Base-by-base conservation (phyloP, 2,329 filamentous ascomycete species). In the Claviceps sp. region DNA sequence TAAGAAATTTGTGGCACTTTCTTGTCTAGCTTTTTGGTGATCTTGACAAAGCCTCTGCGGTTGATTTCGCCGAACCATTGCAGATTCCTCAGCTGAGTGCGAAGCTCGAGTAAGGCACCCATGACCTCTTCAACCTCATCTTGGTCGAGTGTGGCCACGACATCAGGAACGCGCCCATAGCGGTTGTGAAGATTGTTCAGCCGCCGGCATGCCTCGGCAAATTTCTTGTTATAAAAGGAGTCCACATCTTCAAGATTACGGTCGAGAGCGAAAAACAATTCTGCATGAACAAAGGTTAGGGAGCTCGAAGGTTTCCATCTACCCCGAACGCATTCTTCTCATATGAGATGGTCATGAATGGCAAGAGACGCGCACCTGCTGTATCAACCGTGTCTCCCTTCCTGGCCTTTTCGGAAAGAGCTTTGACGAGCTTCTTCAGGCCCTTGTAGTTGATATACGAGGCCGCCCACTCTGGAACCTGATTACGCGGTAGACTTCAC, bases 21-120 rank as follows among this genome's bases (percentile, higher is more conserved):
- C 72, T 98, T 98, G 70, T 98, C 93, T 45, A 96, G 74, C 70
- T 98, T 98, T 74, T 98, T 98, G 49, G 93, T 95, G 67, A 98
- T 98, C 72, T 98, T 98, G 66, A 94, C 81, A 62, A 98, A 98
- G 2, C 93, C 93, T 57, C 88, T 79, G 50, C 90, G 81, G 67
- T 98, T 98, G 62, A 97, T 91, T 69, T 97, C 91, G 48, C 90
- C 91, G 65, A 97, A 98, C 90, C 90, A 97, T 66, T 95, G 87
- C 50, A 98, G 74, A 62, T 97, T 97, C 54, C 93, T 80, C 58
- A 97, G 71, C 64, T 94, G 87, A 50, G 83, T 85, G 52, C 93
- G 81, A 54, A 97, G 75, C 68, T 98, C 93, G 36, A 97, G 78
- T 49, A 98, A 73, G 38, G 90, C 89, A 38, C 86, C 88, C 73